Evolutionary conservation across 345 rosid species (phyloP).

Genomic region (Hypericum androsaemum): DNA sequence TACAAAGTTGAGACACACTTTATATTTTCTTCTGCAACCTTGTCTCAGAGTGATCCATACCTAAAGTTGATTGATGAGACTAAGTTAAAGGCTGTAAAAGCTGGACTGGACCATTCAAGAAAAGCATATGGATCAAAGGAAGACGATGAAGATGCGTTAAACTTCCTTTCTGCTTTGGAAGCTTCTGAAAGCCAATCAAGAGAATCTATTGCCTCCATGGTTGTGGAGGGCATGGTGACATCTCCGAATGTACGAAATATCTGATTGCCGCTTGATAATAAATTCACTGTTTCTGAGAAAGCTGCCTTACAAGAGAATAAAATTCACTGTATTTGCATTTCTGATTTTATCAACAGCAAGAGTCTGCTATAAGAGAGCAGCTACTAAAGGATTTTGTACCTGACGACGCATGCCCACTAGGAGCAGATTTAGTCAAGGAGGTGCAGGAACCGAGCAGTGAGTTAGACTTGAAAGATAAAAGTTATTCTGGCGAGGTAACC

Average conservation of each 20-base stretch:
- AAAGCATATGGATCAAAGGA: conserved; percentile 5
- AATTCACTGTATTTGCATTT: conserved; percentile 5
- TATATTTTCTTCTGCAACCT: too few relatives aligned
- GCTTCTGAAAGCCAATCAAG: conserved; percentile 37
- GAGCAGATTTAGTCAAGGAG: conserved; percentile 36
- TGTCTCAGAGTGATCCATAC: not conserved
- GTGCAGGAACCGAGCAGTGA: conserved; percentile 26
- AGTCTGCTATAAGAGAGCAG: conserved; percentile 30
- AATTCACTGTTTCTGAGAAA: not conserved
- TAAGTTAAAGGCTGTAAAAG: not conserved
- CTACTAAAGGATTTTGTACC: conserved; percentile 50
- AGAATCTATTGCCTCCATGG: conserved; percentile 38
- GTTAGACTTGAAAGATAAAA: conserved; percentile 20
- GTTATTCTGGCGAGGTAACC: conserved; percentile 26
- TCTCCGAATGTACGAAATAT: conserved; percentile 38
- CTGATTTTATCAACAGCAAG: conserved; percentile 27
- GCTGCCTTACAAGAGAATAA: too few relatives aligned
- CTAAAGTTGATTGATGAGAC: conserved; percentile 1
- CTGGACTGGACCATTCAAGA: not conserved
- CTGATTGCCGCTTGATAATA: conserved; percentile 3
- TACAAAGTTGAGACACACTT: too few relatives aligned
- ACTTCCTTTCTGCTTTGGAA: conserved; percentile 38
- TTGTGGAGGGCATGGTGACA: conserved; percentile 41
- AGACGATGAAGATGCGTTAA: conserved; percentile 34
- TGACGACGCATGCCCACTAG: conserved; percentile 51